Base-by-base conservation (phyloP, 345 rosid species). In the Mercurialis annua region DNA sequence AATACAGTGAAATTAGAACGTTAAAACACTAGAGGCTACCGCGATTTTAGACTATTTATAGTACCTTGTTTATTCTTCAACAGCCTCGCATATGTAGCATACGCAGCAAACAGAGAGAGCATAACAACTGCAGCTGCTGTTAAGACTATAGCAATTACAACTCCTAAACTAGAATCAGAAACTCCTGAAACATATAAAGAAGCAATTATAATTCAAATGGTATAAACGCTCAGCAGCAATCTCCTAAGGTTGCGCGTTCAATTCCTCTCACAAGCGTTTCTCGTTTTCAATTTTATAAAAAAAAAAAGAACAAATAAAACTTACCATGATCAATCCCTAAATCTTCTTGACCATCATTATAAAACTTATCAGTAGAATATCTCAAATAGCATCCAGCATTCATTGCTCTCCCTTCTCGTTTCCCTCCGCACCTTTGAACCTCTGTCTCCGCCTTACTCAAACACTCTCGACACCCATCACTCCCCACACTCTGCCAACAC, bases 341-440 rank as follows among this genome's bases (percentile, higher is more conserved):
- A 6, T 74, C 67, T 31, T 38, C 62, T 21, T n/a, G n/a, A n/a
- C 31, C 57, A 18, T 67, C 23, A 38, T 21, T 30, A 46, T 74
- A 81, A 50, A 83, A 81, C 55, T 76, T 78, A 10, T 64, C 21
- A 30, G 80, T 77, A 1, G 84, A 81, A 60, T 76, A 83, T 59
- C 84, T 78, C 75, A 81, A 64, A 42, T 71, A 83, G 27, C 87
- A 83, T 0, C 87, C 84, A 29, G 78, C 67, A 60, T 74, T 78
- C 78, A 83, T 60, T 5, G 58, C 81, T 73, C 87, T 85, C 23
- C 89, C 89, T 69, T 87, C 85, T 11, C 34, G 70, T 60, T 74
- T 80, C 11, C 73, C 59, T 23, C 62, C 54, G 29, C 92, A 87
- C 8, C 67, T 30, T 40, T 27, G 50, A 29, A 77, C 76, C 51